These are phyloP conservation scores for Encephalitozoon cuniculi DNA, from an alignment of 371 early-diverging fungal species.

Conservation along the genomic window DNA sequence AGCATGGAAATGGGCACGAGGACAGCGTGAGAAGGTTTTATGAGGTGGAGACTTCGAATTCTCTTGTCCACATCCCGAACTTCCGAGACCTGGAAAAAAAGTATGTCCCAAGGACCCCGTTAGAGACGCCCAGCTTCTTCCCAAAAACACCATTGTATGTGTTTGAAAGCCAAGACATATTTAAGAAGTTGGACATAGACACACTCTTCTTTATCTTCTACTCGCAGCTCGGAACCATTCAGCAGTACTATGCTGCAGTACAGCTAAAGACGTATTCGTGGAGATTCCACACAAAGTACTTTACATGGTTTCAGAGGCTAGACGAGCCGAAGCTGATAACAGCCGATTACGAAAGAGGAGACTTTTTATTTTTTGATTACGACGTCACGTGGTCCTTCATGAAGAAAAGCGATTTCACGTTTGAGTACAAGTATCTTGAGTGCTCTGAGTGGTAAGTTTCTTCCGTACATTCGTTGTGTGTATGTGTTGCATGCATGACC, in stretches of 20 bases:
- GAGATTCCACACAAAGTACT: slow-evolving; percentile 94
- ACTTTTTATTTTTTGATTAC: slow-evolving; percentile 94
- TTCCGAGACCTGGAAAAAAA: slow-evolving; percentile 7
- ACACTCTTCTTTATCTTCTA: slow-evolving; percentile 96
- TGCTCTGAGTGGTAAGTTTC: slow-evolving; percentile 19
- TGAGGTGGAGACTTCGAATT: slow-evolving; percentile 30
- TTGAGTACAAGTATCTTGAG: slow-evolving; percentile 61
- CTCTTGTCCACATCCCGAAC: slow-evolving; percentile 17
- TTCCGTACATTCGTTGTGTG: too few species aligned
- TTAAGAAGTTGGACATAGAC: slow-evolving; percentile 78
- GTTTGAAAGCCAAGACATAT: slow-evolving; percentile 54
- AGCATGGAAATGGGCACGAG: background rate
- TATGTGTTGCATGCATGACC: background rate
- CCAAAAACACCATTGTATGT: slow-evolving; percentile 40
- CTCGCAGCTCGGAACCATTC: slow-evolving; percentile 82
- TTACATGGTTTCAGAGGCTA: slow-evolving; percentile 95
- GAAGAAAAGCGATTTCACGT: slow-evolving; percentile 79
- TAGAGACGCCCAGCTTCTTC: slow-evolving; percentile 42
- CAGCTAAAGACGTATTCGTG: slow-evolving; percentile 90
- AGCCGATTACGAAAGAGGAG: slow-evolving; percentile 91
- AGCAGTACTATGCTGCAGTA: slow-evolving; percentile 86
- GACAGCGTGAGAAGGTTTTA: background rate
- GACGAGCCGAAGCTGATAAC: slow-evolving; percentile 90
- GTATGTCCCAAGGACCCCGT: background rate
- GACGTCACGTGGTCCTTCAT: slow-evolving; percentile 91